phyloP scores from a whole-genome alignment of 768 basidiomycete species.

The Amanita molliuscula region DNA sequence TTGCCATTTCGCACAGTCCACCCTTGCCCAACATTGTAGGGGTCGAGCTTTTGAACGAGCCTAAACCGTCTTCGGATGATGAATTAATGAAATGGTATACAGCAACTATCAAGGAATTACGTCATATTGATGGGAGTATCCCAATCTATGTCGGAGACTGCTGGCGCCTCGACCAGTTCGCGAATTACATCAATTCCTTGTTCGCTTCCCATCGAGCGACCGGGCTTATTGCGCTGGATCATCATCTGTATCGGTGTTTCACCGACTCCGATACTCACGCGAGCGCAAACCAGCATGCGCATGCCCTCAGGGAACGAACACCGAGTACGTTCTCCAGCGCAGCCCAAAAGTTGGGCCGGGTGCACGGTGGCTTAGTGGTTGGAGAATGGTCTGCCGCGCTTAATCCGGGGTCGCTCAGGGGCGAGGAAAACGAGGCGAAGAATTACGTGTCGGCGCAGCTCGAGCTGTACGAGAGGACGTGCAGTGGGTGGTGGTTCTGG shows the following conservation, averaged over 20 bases:
- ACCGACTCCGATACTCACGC: slow-evolving; percentile 46
- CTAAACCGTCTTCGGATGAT: slow-evolving; percentile 37
- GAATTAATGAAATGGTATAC: slow-evolving; percentile 56
- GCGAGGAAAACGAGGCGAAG: slow-evolving; percentile 24
- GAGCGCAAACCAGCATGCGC: slow-evolving; percentile 43
- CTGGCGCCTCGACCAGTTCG: slow-evolving; percentile 62
- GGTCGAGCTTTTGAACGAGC: slow-evolving; percentile 53
- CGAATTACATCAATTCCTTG: slow-evolving; percentile 31
- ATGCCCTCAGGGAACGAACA: slow-evolving; percentile 25
- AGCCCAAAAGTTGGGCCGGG: slow-evolving; percentile 21
- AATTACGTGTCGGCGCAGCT: slow-evolving; percentile 55
- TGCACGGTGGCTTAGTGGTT: slow-evolving; percentile 41
- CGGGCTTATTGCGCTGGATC: slow-evolving; percentile 55
- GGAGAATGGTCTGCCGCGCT: slow-evolving; percentile 78
- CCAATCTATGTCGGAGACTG: slow-evolving; percentile 71
- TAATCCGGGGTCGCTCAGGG: slow-evolving; percentile 47
- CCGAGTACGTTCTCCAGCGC: slow-evolving; percentile 27
- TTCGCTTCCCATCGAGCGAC: slow-evolving; percentile 1
- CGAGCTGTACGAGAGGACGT: slow-evolving; percentile 47
- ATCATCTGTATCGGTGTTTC: slow-evolving; percentile 80
- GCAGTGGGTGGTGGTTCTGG: slow-evolving; percentile 81
- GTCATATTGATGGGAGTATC: slow-evolving; percentile 38
- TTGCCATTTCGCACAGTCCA: slow-evolving; percentile 20
- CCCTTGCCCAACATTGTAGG: slow-evolving; percentile 44
- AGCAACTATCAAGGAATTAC: slow-evolving; percentile 41